Evolutionary conservation across 1,139 yeast species (phyloP), one percentile per base, ranked within the genome.

Genomic region (Candida sp.): DNA sequence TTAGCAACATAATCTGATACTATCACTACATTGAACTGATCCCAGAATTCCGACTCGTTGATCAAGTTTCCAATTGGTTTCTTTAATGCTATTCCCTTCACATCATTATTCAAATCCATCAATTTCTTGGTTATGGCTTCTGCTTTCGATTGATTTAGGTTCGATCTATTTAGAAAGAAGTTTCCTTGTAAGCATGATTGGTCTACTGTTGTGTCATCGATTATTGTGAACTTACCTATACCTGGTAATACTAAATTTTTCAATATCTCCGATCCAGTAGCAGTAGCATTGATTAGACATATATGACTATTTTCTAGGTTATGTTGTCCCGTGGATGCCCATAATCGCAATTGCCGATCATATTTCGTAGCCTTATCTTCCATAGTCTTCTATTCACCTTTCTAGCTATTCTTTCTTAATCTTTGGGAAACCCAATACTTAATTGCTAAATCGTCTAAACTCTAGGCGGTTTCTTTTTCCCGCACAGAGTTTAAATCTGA

Each of bases 211-310:
- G 50, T 48, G 33, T 62, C 64, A 50, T 81, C 89, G 11, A 87
- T 65, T 5, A 90, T 69, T 0, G 88, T 79, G 48, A 85, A 75
- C 8, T 73, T 60, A 5, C 95, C 95, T 22, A 87, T 67, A 1
- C 97, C 97, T 0, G 96, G 91, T 29, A 93, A 68, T 2, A 87
- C 81, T 48, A 91, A 66, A 60, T 90, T 89, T 67, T 91, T 91
- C 45, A 87, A 61, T 11, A 81, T 65, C 60, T 93, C 98, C 1
- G 84, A 66, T 1, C 88, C 84, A 0, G 82, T 70, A 0, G 83
- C 62, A 1, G 82, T 70, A 9, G 82, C 83, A 40, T 83, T 81
- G 5, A 89, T 53, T 8, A 89, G 62, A 44, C 89, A 78, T 2
- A 90, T 73, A 46, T 77, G 82, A 1, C 93, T 70, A 3, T 61